Evolutionary conservation across 257 asterid genomes (phyloP), one percentile per base, ranked within the genome.

Genomic region (Nicotiana tomentosiformis): DNA sequence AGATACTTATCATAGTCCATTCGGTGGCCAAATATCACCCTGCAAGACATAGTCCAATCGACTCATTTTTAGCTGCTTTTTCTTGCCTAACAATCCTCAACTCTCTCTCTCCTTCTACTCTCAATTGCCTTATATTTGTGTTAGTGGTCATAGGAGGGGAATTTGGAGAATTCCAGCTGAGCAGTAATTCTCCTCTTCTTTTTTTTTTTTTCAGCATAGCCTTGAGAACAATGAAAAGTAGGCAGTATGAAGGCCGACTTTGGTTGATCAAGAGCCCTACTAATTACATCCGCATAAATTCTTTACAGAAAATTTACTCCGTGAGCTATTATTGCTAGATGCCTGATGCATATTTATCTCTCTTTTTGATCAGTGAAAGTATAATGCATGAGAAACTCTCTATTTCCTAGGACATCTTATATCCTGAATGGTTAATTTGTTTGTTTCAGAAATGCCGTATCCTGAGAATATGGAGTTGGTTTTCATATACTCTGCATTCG

Each of bases 401-500:
- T 6, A 55, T 60, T 77, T 77, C 3, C 20, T 10, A 15, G 35
- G 18, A 11, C 29, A n/a, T 20, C 20, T 29, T 18, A 16, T 4
- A 56, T 69, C 77, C 79, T 53, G 37, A 74, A 53, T 18, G 6
- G 4, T 65, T 58, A 12, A 10, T 81, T 51, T 29, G 83, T 58
- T 67, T 12, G 20, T 37, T 88, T 58, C 95, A 92, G 98, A 90
- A 84, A 92, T 91, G 66, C 95, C 92, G 39, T 92, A 93, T 82
- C 99, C 97, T 6, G 91, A 93, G 81, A 92, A 90, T 85, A 88
- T 92, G 98, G 93, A 88, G 83, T 83, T 91, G 95, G 91, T 96
- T 18, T 94, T 96, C 89, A 86, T 94, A 82, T 94, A 93, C 90
- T 90, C 97, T 0, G 93, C 82, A 23, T 94, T 94, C 70, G 94